These are phyloP conservation scores for Poronia punctata DNA, from an alignment of 495 filamentous ascomycete species.

Conservation along the genomic window DNA sequence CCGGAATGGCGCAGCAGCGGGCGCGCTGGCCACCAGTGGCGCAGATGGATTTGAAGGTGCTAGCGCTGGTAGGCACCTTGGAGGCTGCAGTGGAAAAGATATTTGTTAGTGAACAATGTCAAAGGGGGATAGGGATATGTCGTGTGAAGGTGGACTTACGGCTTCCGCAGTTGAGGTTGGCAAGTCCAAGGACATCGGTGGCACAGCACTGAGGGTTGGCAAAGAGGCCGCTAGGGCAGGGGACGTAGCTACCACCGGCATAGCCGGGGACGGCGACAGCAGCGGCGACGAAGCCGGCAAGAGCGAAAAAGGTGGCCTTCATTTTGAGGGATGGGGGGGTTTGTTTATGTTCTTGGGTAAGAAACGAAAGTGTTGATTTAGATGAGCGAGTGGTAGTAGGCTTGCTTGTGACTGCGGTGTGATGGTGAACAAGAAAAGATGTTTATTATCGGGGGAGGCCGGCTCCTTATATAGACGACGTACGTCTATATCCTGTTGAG, in stretches of 20 bases:
- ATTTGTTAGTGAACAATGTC: neutral
- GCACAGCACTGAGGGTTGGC: conserved; percentile 33
- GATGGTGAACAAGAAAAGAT: no score
- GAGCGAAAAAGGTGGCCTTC: conserved; percentile 1
- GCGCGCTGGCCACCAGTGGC: conserved; percentile 4
- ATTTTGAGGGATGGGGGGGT: no score
- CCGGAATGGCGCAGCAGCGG: conserved; percentile 10
- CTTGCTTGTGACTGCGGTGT: no score
- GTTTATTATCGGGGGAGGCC: no score
- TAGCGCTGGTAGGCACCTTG: neutral
- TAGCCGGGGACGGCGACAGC: conserved; percentile 3
- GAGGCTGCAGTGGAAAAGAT: conserved; percentile 1
- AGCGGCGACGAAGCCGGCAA: conserved; percentile 3
- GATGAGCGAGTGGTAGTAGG: no score
- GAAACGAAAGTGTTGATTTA: no score
- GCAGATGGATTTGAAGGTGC: conserved; percentile 7
- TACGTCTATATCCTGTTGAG: no score
- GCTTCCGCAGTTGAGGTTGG: conserved; percentile 32
- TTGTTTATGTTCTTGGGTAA: no score
- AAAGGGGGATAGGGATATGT: neutral
- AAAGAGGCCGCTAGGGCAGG: conserved; percentile 11
- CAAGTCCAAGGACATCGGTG: conserved; percentile 35
- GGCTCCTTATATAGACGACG: no score
- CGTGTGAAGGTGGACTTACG: conserved; percentile 24
- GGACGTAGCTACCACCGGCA: neutral